phyloP scores from a whole-genome alignment of 2,329 filamentous ascomycete species.

The Sporothrix globosa region DNA sequence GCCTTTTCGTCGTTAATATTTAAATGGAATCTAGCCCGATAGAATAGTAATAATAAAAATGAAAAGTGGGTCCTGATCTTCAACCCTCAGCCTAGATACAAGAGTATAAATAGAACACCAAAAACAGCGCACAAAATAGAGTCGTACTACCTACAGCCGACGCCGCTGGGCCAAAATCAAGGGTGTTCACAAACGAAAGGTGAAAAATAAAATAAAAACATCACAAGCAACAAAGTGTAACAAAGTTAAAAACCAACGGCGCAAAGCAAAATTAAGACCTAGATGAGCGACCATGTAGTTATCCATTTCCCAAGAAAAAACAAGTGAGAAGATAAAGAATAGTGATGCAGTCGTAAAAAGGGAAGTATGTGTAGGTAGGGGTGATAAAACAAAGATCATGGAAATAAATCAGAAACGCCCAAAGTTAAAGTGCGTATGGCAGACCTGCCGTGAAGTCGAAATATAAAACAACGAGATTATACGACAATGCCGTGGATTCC shows the following conservation, averaged over 20 bases:
- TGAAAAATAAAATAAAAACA: background rate
- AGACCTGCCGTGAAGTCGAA: background rate
- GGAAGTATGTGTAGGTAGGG: background rate
- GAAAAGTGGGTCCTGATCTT: background rate
- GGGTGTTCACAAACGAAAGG: constrained; percentile 4
- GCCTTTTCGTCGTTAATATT: background rate
- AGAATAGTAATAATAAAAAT: background rate
- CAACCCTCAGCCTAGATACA: background rate
- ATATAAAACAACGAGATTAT: background rate
- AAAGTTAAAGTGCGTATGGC: background rate
- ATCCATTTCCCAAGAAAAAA: constrained; percentile 15
- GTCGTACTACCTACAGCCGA: constrained; percentile 15
- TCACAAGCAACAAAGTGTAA: background rate
- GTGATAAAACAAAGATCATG: background rate
- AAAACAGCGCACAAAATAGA: background rate
- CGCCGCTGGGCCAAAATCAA: constrained; percentile 7
- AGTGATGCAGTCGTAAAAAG: background rate
- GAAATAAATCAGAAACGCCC: background rate
- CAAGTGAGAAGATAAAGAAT: background rate
- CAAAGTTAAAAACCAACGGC: background rate
- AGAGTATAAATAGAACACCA: background rate
- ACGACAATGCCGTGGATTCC: constrained; percentile 19
- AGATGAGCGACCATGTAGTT: constrained; percentile 9
- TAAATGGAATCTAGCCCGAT: background rate
- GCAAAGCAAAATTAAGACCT: no score